phyloP scores from a whole-genome alignment of 2,329 filamentous ascomycete genomes.

The Microsporum canis region DNA sequence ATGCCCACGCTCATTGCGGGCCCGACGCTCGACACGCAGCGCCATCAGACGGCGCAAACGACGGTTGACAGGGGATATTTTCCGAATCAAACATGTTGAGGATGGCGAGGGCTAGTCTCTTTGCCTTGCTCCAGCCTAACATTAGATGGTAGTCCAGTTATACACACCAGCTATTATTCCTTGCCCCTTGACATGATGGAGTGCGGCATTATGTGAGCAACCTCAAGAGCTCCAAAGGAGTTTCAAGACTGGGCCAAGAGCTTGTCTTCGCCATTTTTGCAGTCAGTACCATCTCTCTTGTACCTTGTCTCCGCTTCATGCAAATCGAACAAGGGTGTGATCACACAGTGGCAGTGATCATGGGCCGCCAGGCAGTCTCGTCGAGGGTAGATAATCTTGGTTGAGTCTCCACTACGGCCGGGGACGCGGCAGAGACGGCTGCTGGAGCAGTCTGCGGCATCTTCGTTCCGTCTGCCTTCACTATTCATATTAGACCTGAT shows the following conservation, averaged over 20 bases:
- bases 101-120: too few relatives aligned
- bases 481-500: background rate
- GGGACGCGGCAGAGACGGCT: conserved; percentile 5
- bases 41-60: too few relatives aligned
- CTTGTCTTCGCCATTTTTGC: background rate
- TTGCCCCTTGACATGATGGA: background rate
- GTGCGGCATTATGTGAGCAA: background rate
- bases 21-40: too few relatives aligned
- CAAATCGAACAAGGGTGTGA: background rate
- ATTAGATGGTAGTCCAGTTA: background rate
- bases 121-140: too few relatives aligned
- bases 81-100: too few relatives aligned
- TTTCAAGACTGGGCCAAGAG: background rate
- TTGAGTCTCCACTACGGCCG: background rate
- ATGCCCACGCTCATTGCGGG: too few relatives aligned
- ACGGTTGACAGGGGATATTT: too few relatives aligned
- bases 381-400: conserved; percentile 13
- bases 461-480: conserved; percentile 14
- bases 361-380: conserved; percentile 14
- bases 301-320: background rate
- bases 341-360: conserved; percentile 10
- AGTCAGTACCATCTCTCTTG: background rate
- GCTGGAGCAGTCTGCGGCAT: conserved; percentile 15
- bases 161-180: background rate
- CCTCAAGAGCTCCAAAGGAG: background rate